Conservation (phyloP, 179 eudicot species). For the Beta corolliflora region DNA sequence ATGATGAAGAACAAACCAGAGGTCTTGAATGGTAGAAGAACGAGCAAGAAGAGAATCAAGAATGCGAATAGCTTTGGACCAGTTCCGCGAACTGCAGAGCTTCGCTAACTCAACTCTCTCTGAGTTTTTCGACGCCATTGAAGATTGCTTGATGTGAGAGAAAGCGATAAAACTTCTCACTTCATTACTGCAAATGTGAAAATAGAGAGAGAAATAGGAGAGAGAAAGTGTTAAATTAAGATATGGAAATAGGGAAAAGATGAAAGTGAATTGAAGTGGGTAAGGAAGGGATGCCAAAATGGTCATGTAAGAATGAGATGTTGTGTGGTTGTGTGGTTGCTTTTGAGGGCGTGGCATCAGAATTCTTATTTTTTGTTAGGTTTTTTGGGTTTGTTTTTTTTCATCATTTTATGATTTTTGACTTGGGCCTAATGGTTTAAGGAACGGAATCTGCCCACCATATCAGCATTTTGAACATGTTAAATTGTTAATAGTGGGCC, state of each 20-base stretch:
- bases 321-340: not conserved
- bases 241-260: not conserved
- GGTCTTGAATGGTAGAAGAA: slow-evolving; percentile 69
- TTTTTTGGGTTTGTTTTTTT: not conserved
- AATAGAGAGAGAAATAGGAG: not conserved
- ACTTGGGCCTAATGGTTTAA: not conserved
- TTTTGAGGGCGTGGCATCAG: not conserved
- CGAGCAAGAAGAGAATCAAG: slow-evolving; percentile 78
- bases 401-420: not conserved
- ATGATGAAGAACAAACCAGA: slow-evolving; percentile 49
- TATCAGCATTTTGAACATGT: slow-evolving; percentile 5
- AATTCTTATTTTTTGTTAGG: slow-evolving; percentile 2
- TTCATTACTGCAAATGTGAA: not conserved
- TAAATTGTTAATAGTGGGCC: not conserved
- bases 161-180: slow-evolving; percentile 1
- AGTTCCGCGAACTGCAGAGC: slow-evolving; percentile 81
- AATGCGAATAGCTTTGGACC: slow-evolving; percentile 97
- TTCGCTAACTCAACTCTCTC: slow-evolving; percentile 81
- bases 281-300: slow-evolving; percentile 8
- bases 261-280: slow-evolving; percentile 14
- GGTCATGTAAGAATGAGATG: not conserved
- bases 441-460: slow-evolving; percentile 22
- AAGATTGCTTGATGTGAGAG: slow-evolving; percentile 29
- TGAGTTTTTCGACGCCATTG: slow-evolving; percentile 55
- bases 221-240: not conserved